Base-by-base conservation (phyloP, 257 asterid genomes). In the Phtheirospermum japonicum region DNA sequence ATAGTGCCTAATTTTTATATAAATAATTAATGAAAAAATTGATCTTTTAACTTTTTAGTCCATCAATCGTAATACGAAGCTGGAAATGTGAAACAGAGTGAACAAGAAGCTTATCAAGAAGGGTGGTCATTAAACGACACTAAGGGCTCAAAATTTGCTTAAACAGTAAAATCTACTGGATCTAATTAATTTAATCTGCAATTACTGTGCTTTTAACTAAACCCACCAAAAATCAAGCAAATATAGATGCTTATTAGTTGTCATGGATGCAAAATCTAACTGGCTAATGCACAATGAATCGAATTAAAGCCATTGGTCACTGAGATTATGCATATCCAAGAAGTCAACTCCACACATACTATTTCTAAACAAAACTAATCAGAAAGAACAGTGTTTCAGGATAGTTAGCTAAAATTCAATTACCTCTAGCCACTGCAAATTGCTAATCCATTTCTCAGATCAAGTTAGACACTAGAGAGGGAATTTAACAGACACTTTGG, bases 371-470 rank as follows among this genome's bases (percentile, higher is more conserved):
- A 16, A 33, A 46, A 10, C 5, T 40, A 9, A 48, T 49, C 61
- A 73, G 53, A 34, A 46, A 63, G 18, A 51, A 34, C 40, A 57
- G 50, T 26, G 26, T 18, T 11, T 42, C 19, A 45, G 28, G 43
- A 42, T 2, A 59, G 39, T 39, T 5, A 33, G 14, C 54, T 42
- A 50, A 50, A 46, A 46, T 23, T 17, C 57, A 30, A 12, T 50
- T 26, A 46, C 74, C 64, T 71, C 64, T 14, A 9, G n/a, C 58
- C 40, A 46, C 54, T 58, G 65, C 61, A 11, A 31, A 57, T 62
- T 45, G 72, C 66, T 26, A 58, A 58, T 34, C 53, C 52, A 19
- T 65, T 58, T 46, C 8, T 23, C 59, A 69, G 39, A 45, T 61
- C 61, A 62, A 63, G 51, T 34, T 52, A 7, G 11, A 8, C 9